Percentiles rank a stretch among this genome's conserved stretches.
These are phyloP conservation scores for Penicillium waksmanii DNA, from an alignment of 495 filamentous ascomycete species.

Conservation along the genomic window DNA sequence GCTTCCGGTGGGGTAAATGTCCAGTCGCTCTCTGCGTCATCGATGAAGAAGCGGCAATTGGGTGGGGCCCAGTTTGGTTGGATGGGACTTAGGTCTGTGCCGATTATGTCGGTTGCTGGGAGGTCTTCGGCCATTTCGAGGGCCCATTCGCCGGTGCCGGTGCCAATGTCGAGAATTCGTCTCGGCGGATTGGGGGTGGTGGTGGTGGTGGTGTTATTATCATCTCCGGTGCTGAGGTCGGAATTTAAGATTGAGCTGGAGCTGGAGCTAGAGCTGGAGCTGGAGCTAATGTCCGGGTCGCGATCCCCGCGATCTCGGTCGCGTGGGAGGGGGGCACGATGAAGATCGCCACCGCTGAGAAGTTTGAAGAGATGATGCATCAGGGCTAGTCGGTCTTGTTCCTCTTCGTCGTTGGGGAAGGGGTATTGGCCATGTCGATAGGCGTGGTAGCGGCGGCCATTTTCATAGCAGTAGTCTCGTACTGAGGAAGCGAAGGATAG, in stretches of 20 bases:
- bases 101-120: constrained; percentile 59
- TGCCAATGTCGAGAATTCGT: constrained; percentile 53
- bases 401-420: constrained; percentile 63
- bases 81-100: constrained; percentile 65
- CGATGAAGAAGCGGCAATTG: constrained; percentile 53
- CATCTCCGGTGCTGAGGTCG: neutral
- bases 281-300: neutral
- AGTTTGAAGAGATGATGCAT: constrained; percentile 62
- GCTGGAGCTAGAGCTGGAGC: constrained; percentile 4
- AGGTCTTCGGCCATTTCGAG: constrained; percentile 64
- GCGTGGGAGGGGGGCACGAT: constrained; percentile 52
- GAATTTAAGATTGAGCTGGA: neutral
- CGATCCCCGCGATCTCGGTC: constrained; percentile 3
- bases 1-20: constrained; percentile 43
- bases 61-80: constrained; percentile 54
- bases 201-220: neutral
- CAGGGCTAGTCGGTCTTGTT: constrained; percentile 70
- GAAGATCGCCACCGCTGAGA: constrained; percentile 54
- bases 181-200: constrained; percentile 10
- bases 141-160: constrained; percentile 66
- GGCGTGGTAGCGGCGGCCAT: constrained; percentile 65
- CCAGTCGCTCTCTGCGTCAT: constrained; percentile 56
- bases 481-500: constrained; percentile 53
- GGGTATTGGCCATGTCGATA: constrained; percentile 59
- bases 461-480: constrained; percentile 56